Conservation (phyloP, 1,284 basidiomycete genomes). For the Trametes sp. region DNA sequence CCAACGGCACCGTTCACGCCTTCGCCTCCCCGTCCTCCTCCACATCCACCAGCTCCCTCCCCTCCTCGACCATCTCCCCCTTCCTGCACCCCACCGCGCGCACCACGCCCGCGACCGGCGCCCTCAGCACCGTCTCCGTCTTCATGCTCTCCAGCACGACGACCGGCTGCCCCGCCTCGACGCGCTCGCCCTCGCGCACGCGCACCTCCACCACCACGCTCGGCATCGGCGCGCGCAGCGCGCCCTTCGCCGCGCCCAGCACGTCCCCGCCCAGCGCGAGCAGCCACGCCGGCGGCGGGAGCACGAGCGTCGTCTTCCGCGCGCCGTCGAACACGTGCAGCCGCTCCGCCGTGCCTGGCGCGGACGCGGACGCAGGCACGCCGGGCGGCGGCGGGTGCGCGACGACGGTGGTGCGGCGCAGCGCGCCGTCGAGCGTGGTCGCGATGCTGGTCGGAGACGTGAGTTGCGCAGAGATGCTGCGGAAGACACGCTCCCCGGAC, state of each 20-base stretch:
- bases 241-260: constrained; percentile 56
- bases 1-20: background rate
- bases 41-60: constrained; percentile 77
- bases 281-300: constrained; percentile 74
- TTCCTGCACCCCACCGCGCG: constrained; percentile 76
- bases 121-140: constrained; percentile 89
- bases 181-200: constrained; percentile 76
- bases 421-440: constrained; percentile 56
- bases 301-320: constrained; percentile 62
- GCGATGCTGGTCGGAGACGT: constrained; percentile 56
- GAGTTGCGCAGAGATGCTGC: constrained; percentile 62
- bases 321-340: constrained; percentile 74
- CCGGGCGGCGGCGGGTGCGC: constrained; percentile 64
- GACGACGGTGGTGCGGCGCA: constrained; percentile 69
- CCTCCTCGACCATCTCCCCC: constrained; percentile 91
- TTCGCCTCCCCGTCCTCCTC: constrained; percentile 40
- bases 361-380: constrained; percentile 56
- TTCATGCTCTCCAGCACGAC: constrained; percentile 96
- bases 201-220: constrained; percentile 88
- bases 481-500: constrained; percentile 49
- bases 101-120: constrained; percentile 72
- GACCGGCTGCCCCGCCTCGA: constrained; percentile 83
- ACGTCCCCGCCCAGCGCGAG: constrained; percentile 66
- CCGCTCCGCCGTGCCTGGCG: constrained; percentile 63
- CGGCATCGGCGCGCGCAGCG: constrained; percentile 85